Evolutionary conservation across 768 basidiomycete genomes (phyloP).

Genomic region (Macrolepiota fuliginosa): DNA sequence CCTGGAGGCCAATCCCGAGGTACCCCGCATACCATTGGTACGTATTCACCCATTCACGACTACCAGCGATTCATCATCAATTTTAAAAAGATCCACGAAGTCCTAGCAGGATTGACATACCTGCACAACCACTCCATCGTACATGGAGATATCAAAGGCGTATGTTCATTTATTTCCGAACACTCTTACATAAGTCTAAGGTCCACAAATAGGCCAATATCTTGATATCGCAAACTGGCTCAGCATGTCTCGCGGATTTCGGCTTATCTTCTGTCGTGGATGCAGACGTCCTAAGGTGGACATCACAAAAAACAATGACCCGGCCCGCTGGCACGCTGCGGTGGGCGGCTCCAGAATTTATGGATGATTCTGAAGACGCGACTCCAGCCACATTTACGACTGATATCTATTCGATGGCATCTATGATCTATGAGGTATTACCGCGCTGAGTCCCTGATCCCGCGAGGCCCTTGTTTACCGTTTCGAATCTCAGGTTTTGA

Average conservation of each 20-base stretch:
- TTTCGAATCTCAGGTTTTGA: constrained; percentile 14
- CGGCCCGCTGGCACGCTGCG: background rate
- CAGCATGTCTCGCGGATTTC: constrained; percentile 1
- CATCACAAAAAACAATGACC: background rate
- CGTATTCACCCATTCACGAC: background rate
- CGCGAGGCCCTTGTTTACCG: no score
- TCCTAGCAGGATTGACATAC: constrained; percentile 16
- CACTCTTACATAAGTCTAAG: background rate
- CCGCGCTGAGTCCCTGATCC: background rate
- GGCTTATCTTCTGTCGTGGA: constrained; percentile 1
- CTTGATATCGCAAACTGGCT: background rate
- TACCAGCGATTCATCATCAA: background rate
- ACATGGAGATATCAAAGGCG: constrained; percentile 22
- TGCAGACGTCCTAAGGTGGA: background rate
- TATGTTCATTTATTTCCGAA: background rate
- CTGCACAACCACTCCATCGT: constrained; percentile 15
- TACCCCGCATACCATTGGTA: constrained; percentile 1
- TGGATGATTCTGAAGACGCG: constrained; percentile 6
- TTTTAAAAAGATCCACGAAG: constrained; percentile 11
- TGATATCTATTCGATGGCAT: constrained; percentile 19
- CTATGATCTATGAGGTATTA: constrained; percentile 18
- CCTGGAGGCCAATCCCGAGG: background rate
- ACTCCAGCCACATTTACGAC: background rate
- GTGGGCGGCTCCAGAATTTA: constrained; percentile 1
- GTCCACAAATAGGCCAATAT: background rate